Evolutionary conservation across 2,329 filamentous ascomycete genomes (phyloP).

Genomic region (Decorospora gaudefroyi): DNA sequence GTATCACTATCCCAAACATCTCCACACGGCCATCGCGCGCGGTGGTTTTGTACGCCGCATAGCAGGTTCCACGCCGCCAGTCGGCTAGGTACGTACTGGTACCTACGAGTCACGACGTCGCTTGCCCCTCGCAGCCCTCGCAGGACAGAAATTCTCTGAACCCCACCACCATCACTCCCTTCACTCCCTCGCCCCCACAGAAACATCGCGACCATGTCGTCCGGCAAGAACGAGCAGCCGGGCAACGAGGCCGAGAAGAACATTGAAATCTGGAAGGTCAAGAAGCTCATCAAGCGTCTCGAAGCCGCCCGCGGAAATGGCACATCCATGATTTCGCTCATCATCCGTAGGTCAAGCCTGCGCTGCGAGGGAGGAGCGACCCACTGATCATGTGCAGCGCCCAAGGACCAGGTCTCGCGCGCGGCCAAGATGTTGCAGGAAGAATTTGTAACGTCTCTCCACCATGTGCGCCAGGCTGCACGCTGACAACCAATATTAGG

Average conservation of each 20-base stretch:
- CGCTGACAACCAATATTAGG: constrained; percentile 56
- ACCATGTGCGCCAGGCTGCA: neutral
- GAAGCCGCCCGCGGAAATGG: constrained; percentile 97
- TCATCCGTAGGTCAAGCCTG: constrained; percentile 74
- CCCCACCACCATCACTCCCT: constrained; percentile 22
- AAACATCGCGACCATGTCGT: constrained; percentile 43
- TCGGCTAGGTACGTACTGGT: too few species aligned
- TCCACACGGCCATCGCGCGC: constrained; percentile 7
- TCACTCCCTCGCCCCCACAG: constrained; percentile 15
- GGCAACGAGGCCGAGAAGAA: constrained; percentile 99
- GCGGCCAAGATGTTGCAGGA: constrained; percentile 99
- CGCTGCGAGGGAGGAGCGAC: constrained; percentile 2
- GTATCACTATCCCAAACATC: too few species aligned
- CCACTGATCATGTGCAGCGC: constrained; percentile 62
- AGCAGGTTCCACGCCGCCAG: constrained; percentile 19
- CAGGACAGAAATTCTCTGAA: constrained; percentile 23
- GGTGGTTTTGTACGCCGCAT: constrained; percentile 11
- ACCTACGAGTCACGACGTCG: too few species aligned
- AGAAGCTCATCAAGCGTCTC: constrained; percentile 99
- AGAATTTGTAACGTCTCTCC: constrained; percentile 79
- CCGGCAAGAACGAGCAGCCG: constrained; percentile 58
- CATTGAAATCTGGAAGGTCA: constrained; percentile 93
- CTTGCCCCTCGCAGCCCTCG: constrained; percentile 22
- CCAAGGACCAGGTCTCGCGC: constrained; percentile 96
- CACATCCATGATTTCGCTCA: constrained; percentile 99